These are phyloP conservation scores for Cronartium quercuum DNA, from an alignment of 1,284 basidiomycete species.

Conservation along the genomic window DNA sequence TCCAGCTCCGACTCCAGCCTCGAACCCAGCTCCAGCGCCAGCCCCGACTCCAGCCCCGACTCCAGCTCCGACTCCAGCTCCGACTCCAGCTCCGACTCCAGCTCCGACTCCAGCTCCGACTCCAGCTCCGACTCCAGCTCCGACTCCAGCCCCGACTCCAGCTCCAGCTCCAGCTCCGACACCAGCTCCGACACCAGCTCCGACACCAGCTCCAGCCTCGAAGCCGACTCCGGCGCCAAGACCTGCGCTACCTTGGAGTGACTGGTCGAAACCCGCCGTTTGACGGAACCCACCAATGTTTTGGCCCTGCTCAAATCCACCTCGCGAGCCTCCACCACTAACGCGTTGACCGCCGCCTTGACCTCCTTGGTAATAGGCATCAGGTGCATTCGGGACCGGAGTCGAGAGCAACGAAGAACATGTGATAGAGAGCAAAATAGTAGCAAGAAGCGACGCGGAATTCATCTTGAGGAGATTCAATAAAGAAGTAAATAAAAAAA, in stretches of 20 bases:
- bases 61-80: too few species aligned
- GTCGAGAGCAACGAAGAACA: not conserved
- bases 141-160: not conserved
- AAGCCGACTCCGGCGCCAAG: not conserved
- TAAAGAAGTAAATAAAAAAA: not conserved
- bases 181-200: not conserved
- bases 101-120: too few species aligned
- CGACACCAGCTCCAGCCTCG: not conserved
- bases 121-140: too few species aligned
- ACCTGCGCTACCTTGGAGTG: too few species aligned
- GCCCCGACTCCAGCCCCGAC: too few species aligned
- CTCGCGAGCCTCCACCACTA: too few species aligned
- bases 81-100: too few species aligned
- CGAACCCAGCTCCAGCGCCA: too few species aligned
- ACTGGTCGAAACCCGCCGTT: too few species aligned
- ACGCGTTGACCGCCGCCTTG: not conserved
- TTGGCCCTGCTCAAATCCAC: too few species aligned
- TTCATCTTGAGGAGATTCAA: constrained; percentile 32
- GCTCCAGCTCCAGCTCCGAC: not conserved
- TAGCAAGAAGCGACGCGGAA: not conserved
- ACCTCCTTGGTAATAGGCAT: not conserved
- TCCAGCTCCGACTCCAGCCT: not conserved
- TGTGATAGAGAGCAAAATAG: not conserved
- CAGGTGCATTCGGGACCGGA: not conserved
- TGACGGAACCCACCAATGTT: too few species aligned